Evolutionary conservation across 2,329 filamentous ascomycete genomes (phyloP).

Genomic region (Penicillium nordicum): DNA sequence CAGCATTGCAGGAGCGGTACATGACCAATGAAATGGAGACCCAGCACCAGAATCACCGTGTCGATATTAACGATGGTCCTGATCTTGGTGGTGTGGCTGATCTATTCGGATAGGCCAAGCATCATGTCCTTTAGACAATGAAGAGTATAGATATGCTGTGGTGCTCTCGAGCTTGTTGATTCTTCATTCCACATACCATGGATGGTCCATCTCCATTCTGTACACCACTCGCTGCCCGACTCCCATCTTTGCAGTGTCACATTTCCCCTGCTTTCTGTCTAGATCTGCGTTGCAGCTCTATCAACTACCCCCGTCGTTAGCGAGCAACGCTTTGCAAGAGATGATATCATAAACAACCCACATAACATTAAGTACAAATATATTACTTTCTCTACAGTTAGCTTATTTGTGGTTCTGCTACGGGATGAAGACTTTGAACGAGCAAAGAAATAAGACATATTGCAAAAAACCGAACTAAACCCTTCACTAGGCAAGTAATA

Average conservation of each 20-base stretch:
- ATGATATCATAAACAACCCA: slow-evolving; percentile 4
- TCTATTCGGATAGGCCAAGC: slow-evolving; percentile 47
- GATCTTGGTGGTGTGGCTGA: slow-evolving; percentile 53
- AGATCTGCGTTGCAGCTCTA: slow-evolving; percentile 10
- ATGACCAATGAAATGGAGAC: slow-evolving; percentile 46
- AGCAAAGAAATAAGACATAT: slow-evolving; percentile 16
- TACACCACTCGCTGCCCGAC: neutral
- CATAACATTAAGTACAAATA: slow-evolving; percentile 1
- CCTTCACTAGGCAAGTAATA: slow-evolving; percentile 31
- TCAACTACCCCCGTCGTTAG: slow-evolving; percentile 16
- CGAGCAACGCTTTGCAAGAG: slow-evolving; percentile 15
- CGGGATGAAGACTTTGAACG: neutral
- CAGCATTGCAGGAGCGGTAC: slow-evolving; percentile 42
- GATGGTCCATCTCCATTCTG: neutral
- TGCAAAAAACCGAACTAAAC: slow-evolving; percentile 27
- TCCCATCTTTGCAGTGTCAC: neutral
- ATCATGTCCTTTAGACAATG: neutral
- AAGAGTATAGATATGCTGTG: neutral
- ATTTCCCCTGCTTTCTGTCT: slow-evolving; percentile 7
- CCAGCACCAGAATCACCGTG: slow-evolving; percentile 40
- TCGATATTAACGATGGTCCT: slow-evolving; percentile 46
- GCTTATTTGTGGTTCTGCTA: neutral
- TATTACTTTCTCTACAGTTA: neutral
- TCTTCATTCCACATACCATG: neutral
- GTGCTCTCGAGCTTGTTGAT: neutral